A percentile compares a stretch with the other conserved stretches of the same genome.
Conservation (phyloP, 768 basidiomycete species). For the Lentinula raphanica region DNA sequence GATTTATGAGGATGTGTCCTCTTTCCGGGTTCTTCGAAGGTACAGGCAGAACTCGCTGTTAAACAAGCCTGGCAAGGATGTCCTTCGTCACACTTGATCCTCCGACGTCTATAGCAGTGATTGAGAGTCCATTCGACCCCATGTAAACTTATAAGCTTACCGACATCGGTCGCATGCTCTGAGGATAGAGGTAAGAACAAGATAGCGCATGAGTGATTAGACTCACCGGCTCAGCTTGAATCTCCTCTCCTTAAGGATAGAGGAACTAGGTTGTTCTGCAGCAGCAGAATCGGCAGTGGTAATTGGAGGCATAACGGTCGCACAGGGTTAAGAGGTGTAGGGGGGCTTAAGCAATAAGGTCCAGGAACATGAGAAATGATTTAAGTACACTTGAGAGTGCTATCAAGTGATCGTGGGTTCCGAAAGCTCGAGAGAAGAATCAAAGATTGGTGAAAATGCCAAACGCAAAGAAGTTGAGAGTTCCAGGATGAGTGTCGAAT, state of each 20-base stretch:
- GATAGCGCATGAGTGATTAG: neutral
- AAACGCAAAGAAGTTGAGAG: neutral
- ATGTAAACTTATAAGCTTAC: conserved; percentile 39
- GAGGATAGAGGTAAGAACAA: conserved; percentile 6
- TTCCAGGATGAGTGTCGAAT: neutral
- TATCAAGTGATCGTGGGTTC: conserved; percentile 2
- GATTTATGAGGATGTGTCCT: conserved; percentile 84
- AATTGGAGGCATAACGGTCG: conserved; percentile 42
- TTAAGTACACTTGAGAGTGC: neutral
- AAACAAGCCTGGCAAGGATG: conserved; percentile 86
- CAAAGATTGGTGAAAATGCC: neutral
- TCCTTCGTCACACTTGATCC: conserved; percentile 87
- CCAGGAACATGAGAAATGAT: conserved; percentile 19
- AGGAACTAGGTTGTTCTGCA: conserved; percentile 14
- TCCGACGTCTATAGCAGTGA: conserved; percentile 51
- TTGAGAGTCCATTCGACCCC: neutral
- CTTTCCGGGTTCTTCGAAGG: conserved; percentile 85
- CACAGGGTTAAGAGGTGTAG: neutral
- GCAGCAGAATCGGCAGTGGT: conserved; percentile 29
- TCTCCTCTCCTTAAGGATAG: conserved; percentile 70
- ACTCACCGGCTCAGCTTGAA: conserved; percentile 84
- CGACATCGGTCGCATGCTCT: conserved; percentile 91
- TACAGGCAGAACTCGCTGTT: conserved; percentile 77
- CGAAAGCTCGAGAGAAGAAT: neutral
- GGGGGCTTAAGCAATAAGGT: conserved; percentile 1